Evolutionary conservation across 768 basidiomycete species (phyloP), one percentile per base, ranked within the genome.

Genomic region (Mycena filopes): DNA sequence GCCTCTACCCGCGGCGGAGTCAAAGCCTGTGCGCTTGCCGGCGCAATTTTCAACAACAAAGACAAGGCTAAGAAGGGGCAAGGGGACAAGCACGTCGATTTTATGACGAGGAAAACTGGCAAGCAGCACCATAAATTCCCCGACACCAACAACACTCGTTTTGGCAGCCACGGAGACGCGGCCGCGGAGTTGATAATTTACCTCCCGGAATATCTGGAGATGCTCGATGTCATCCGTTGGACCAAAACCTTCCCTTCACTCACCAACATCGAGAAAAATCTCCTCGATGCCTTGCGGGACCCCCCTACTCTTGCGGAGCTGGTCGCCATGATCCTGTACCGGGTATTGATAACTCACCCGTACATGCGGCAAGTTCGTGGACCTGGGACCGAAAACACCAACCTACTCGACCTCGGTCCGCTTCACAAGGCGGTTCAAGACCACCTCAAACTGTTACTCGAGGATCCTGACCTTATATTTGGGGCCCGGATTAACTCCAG

Each of bases 321-420:
- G 8, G 23, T 21, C 11, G 36, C 33, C 16, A 33, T 63, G 20
- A 43, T 33, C 21, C 4, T 58, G 6, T 67, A 63, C 26, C 28
- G 26, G 20, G 25, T 46, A 21, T 16, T 47, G 15, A 45, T 67
- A 26, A 53, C 55, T 16, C 20, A 40, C 31, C 66, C 66, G 7
- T 67, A 57, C 26, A 49, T 59, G 21, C 46, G 42, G 13, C 31
- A 28, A 12, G 56, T 67, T 12, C 47, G 56, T 38, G 60, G 51
- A 25, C 60, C 67, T 13, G 47, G 36, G 25, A 23, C 18, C 7
- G 63, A 59, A 21, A n/a, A 28, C 9, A 43, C 38, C 43, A 67
- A 63, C 48, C 25, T 66, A 4, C 49, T 66, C 16, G 64, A 66
- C 43, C 59, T 66, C 11, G 60, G 60, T 41, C 65, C 59, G 2